These are phyloP conservation scores for Stromatinia cepivora DNA, from an alignment of 2,329 filamentous ascomycete genomes.

Conservation along the genomic window DNA sequence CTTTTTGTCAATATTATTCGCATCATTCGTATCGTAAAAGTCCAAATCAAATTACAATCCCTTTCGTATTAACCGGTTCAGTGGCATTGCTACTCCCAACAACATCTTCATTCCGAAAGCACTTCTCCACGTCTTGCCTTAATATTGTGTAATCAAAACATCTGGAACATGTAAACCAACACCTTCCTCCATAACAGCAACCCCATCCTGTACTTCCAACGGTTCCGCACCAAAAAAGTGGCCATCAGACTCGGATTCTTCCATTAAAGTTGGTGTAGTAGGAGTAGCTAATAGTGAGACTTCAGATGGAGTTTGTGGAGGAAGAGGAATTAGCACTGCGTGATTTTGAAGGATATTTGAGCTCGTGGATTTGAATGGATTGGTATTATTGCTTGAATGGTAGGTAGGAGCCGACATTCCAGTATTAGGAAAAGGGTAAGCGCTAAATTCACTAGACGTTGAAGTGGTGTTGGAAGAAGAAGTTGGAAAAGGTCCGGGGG, in stretches of 20 bases:
- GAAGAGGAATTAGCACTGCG: constrained; percentile 22
- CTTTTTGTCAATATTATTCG: not conserved
- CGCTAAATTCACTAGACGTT: not conserved
- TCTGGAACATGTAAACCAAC: constrained; percentile 51
- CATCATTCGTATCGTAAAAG: not conserved
- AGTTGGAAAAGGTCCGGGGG: constrained; percentile 7
- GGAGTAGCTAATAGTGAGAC: constrained; percentile 18
- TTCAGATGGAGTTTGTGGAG: constrained; percentile 25
- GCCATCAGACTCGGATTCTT: constrained; percentile 40
- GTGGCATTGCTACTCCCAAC: not conserved
- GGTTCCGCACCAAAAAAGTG: constrained; percentile 44
- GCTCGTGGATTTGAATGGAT: not conserved
- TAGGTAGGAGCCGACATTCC: not conserved
- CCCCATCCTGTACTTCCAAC: constrained; percentile 51
- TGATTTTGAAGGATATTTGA: not conserved
- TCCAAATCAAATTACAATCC: not conserved
- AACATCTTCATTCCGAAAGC: not conserved
- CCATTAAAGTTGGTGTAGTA: constrained; percentile 33
- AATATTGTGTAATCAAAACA: constrained; percentile 42
- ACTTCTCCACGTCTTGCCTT: not conserved
- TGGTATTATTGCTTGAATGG: not conserved
- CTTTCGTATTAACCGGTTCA: not conserved
- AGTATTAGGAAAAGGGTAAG: not conserved
- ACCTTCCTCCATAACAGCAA: constrained; percentile 58
- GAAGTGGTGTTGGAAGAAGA: constrained; percentile 5